phyloP scores from a whole-genome alignment of 768 basidiomycete genomes.

The Hygrocybe coccinea region DNA sequence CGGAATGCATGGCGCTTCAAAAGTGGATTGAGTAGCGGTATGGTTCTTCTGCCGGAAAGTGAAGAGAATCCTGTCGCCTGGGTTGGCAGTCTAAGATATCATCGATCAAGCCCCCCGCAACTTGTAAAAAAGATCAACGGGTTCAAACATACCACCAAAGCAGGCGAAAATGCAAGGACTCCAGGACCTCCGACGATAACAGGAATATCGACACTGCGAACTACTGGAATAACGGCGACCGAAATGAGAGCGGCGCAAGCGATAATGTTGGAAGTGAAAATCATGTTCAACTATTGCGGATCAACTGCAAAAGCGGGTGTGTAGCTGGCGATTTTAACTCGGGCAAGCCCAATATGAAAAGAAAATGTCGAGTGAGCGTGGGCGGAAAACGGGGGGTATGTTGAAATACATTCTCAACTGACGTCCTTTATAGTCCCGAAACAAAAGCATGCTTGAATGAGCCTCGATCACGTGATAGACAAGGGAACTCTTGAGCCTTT shows the following conservation, averaged over 20 bases:
- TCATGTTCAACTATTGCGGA: not conserved
- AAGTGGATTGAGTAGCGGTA: conserved; percentile 53
- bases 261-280: not conserved
- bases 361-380: too few species aligned
- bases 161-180: conserved; percentile 38
- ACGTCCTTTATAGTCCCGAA: too few species aligned
- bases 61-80: conserved; percentile 47
- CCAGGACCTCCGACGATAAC: conserved; percentile 49
- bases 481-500: too few species aligned
- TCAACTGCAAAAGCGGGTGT: not conserved
- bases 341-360: too few species aligned
- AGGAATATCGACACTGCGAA: conserved; percentile 33
- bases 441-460: too few species aligned
- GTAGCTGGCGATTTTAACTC: too few species aligned
- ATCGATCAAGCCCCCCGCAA: too few species aligned
- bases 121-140: not conserved
- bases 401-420: too few species aligned
- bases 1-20: conserved; percentile 44
- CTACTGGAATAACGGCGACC: conserved; percentile 31
- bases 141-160: conserved; percentile 33
- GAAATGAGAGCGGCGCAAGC: conserved; percentile 11
- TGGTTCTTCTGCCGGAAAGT: conserved; percentile 55
- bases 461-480: too few species aligned
- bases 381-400: too few species aligned
- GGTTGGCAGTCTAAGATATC: conserved; percentile 36